phyloP scores from a whole-genome alignment of 73 alveolate genomes.

The Blepharisma japonicum region DNA sequence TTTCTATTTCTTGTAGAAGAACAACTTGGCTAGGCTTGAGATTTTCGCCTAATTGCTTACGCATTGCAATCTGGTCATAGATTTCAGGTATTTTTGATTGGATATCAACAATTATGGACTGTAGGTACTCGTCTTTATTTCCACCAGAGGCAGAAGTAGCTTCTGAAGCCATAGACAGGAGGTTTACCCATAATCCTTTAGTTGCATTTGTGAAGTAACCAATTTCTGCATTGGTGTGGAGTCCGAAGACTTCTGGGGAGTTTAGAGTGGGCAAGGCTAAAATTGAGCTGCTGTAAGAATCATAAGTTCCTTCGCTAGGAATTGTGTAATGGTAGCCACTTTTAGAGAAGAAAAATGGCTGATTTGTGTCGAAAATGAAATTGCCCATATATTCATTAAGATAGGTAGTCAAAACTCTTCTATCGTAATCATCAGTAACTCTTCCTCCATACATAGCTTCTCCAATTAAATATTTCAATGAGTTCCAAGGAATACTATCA shows the following conservation, averaged over 20 bases:
- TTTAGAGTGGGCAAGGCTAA: slow-evolving; percentile 67
- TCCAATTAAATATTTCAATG: slow-evolving; percentile 90
- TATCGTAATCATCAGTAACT: slow-evolving; percentile 95
- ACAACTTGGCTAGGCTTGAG: slow-evolving; percentile 95
- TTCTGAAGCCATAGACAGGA: slow-evolving; percentile 87
- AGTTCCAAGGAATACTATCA: slow-evolving; percentile 91
- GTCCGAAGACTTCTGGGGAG: slow-evolving; percentile 91
- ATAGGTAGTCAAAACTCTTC: slow-evolving; percentile 64
- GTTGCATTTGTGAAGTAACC: slow-evolving; percentile 95
- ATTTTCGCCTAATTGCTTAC: slow-evolving; percentile 62
- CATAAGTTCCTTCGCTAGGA: slow-evolving; percentile 65
- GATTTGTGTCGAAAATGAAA: slow-evolving; percentile 92
- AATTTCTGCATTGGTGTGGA: slow-evolving; percentile 94
- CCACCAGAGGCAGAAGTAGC: slow-evolving; percentile 80
- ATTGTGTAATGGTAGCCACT: slow-evolving; percentile 32
- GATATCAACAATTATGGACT: slow-evolving; percentile 67
- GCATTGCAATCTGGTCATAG: slow-evolving; percentile 58
- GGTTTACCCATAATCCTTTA: slow-evolving; percentile 86
- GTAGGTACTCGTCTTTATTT: slow-evolving; percentile 75
- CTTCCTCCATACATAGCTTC: slow-evolving; percentile 99
- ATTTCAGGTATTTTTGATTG: slow-evolving; percentile 72
- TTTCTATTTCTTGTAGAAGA: slow-evolving; percentile 95
- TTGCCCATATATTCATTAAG: slow-evolving; percentile 94
- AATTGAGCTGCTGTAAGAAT: slow-evolving; percentile 62
- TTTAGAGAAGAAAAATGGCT: slow-evolving; percentile 53